Conservation (phyloP, 352 stramenopile genomes). For the Peronospora tabacina region DNA sequence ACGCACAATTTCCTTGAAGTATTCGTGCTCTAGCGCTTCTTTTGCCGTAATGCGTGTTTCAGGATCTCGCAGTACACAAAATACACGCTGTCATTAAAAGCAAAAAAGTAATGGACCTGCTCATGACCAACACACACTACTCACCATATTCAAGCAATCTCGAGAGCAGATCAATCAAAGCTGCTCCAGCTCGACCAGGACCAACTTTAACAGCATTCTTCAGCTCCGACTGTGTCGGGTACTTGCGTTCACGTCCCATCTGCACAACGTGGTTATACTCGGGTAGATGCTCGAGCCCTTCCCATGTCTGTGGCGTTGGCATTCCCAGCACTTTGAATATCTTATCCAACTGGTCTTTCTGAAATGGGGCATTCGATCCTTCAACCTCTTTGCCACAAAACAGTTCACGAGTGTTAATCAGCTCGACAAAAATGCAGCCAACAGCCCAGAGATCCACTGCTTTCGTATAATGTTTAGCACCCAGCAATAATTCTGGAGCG, state of each 20-base stretch:
- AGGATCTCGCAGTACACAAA: conserved; percentile 48
- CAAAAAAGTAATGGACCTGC: background rate
- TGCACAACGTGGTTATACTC: conserved; percentile 81
- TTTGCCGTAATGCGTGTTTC: conserved; percentile 86
- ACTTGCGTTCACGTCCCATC: conserved; percentile 81
- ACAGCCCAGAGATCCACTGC: conserved; percentile 95
- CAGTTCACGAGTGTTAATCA: conserved; percentile 81
- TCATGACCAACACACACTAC: conserved; percentile 2
- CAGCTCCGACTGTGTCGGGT: conserved; percentile 72
- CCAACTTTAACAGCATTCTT: conserved; percentile 84
- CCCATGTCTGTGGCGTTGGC: conserved; percentile 76
- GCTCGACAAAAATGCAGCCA: conserved; percentile 93
- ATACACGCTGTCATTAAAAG: background rate
- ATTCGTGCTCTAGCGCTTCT: conserved; percentile 89
- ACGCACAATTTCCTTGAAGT: conserved; percentile 88
- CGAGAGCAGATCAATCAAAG: conserved; percentile 71
- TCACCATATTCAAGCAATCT: conserved; percentile 77
- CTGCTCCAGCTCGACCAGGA: conserved; percentile 51
- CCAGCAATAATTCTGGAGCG: conserved; percentile 90
- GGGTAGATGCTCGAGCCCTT: conserved; percentile 73
- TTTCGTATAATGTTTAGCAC: conserved; percentile 89
- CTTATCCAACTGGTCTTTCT: conserved; percentile 87
- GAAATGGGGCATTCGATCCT: conserved; percentile 81
- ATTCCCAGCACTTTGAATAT: conserved; percentile 89
- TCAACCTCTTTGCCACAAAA: conserved; percentile 87